Conservation (phyloP, 805 yeast genomes). For the Ogataea kodamae region DNA sequence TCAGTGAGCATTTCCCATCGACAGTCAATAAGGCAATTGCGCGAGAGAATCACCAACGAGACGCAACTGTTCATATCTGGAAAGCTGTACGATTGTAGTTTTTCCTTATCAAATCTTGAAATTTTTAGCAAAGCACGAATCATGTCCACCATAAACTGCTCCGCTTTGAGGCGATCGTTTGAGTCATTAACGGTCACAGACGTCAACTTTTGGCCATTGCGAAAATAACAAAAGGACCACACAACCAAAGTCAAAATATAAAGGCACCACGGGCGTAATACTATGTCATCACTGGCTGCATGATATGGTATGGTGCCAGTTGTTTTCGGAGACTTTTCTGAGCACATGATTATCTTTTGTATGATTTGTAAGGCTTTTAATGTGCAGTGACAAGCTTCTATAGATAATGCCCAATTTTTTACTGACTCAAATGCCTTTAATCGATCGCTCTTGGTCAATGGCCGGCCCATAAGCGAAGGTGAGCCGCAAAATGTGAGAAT, state of each 20-base stretch:
- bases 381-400: slow-evolving; percentile 19
- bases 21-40: slow-evolving; percentile 17
- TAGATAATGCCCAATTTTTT: slow-evolving; percentile 21
- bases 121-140: slow-evolving; percentile 11
- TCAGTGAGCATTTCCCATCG: slow-evolving; percentile 28
- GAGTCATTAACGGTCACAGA: no score
- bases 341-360: slow-evolving; percentile 21
- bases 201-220: slow-evolving; percentile 5
- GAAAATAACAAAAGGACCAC: slow-evolving; percentile 21
- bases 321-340: slow-evolving; percentile 10
- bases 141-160: slow-evolving; percentile 15
- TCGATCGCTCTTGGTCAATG: slow-evolving; percentile 17
- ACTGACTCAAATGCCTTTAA: slow-evolving; percentile 20
- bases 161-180: slow-evolving; percentile 9
- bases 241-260: slow-evolving; percentile 25
- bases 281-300: slow-evolving; percentile 23
- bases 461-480: slow-evolving; percentile 19
- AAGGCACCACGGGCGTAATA: slow-evolving; percentile 28
- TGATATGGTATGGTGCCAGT: slow-evolving; percentile 2
- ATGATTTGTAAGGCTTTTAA: slow-evolving; percentile 23
- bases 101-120: slow-evolving; percentile 7
- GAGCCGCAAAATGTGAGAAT: slow-evolving; percentile 23
- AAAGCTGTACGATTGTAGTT: no score
- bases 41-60: slow-evolving; percentile 19
- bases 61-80: slow-evolving; percentile 7